Evolutionary conservation across 148 eudicot genomes (phyloP), one percentile per base, ranked within the genome.

Genomic region (Agrostemma githago): DNA sequence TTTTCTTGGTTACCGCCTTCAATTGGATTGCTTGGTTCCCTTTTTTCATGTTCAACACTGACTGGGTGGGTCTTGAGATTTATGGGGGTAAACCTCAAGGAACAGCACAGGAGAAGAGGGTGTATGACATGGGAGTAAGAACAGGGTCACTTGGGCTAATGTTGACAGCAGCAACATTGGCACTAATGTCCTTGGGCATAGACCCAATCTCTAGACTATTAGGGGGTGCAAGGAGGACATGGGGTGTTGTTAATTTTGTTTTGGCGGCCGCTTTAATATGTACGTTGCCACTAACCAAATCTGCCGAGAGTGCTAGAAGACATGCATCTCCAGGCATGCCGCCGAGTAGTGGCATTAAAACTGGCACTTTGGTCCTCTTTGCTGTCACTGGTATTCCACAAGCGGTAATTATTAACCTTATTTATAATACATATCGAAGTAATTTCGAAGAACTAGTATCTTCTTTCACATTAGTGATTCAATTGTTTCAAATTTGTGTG

Each of bases 1-100:
- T 92, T 0, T 80, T 89, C 3, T 12, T 89, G 8, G 96, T 91
- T 48, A 89, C 93, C 1, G 82, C 85, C 16, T 78, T 91, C 8
- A 89, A 87, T 4, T 91, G 94, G 90, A 82, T 92, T 42, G 90
- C 88, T 0, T 92, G 94, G 95, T 92, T 89, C 72, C 89, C 97
- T 0, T 92, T 89, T 76, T 39, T 88, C 37, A 79, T 86, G 82
- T 92, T 72, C 69, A 87, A 89, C 74, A 92, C 97, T 7, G 97
- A 92, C 69, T 92, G 97, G 97, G 89, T 89, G 80, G 95, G 92
- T 6, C 77, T 60, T 21, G 97, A 92, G 79, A 85, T 92, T 6
- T 92, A 81, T 63, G 97, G 97, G 2, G 97, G 97, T 7, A 38
- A 68, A 6, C 79, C 79, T 0, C 84, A 72, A 75, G 86, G 84